Evolutionary conservation across 2,329 filamentous ascomycete species (phyloP).

Genomic region (Paecilomyces formosus): DNA sequence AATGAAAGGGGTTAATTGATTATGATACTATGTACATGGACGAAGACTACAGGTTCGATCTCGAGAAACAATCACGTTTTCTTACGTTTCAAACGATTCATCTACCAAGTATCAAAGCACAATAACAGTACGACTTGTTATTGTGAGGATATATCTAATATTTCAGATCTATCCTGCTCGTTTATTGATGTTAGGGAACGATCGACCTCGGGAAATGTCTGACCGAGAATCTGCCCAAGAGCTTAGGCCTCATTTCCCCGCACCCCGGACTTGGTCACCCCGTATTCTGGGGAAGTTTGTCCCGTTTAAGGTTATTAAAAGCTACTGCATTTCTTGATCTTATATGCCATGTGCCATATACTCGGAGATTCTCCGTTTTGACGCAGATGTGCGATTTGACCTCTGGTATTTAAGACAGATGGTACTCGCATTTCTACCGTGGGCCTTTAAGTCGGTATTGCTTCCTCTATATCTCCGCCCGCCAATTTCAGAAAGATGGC

Average conservation of each 20-base stretch:
- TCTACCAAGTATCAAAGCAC: too few relatives aligned
- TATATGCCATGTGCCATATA: neutral
- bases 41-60: too few relatives aligned
- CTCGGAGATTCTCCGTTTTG: neutral
- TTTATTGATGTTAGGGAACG: neutral
- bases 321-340: neutral
- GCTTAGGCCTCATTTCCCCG: neutral
- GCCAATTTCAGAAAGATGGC: constrained; percentile 21
- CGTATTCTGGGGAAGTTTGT: neutral
- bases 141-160: too few relatives aligned
- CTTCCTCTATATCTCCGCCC: neutral
- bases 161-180: neutral
- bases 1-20: too few relatives aligned
- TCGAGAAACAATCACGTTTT: too few relatives aligned
- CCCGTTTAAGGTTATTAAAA: neutral
- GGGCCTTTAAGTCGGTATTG: neutral
- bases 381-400: neutral
- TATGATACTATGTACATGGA: too few relatives aligned
- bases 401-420: neutral
- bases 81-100: too few relatives aligned
- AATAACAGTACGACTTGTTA: too few relatives aligned
- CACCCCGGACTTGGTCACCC: neutral
- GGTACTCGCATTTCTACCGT: neutral
- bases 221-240: neutral
- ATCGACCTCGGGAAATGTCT: neutral